Conservation (phyloP, 1,284 basidiomycete genomes). For the Rhodotorula mucilaginosa region DNA sequence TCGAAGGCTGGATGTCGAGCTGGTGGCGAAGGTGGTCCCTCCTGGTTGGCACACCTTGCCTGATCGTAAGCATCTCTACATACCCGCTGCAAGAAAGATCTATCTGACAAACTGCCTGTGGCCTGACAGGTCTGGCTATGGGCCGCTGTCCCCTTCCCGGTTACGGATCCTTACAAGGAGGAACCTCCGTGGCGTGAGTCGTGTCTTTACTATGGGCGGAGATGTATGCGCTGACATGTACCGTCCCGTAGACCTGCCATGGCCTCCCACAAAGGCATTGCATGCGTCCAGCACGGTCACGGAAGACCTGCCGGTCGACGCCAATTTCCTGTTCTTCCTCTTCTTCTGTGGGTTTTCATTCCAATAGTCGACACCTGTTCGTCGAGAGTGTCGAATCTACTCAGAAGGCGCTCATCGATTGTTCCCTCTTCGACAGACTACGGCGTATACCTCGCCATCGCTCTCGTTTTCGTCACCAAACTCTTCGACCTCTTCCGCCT, state of each 20-base stretch:
- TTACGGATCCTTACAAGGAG: constrained; percentile 52
- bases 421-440: constrained; percentile 40
- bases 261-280: constrained; percentile 7
- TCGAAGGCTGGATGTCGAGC: constrained; percentile 53
- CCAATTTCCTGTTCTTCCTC: constrained; percentile 56
- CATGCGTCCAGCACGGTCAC: neutral
- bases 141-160: constrained; percentile 58
- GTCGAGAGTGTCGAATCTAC: fast-evolving
- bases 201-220: neutral
- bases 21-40: constrained; percentile 57
- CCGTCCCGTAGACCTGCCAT: constrained; percentile 7
- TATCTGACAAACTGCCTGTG: neutral
- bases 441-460: constrained; percentile 52
- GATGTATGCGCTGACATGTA: neutral
- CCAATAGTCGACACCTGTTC: too few species aligned
- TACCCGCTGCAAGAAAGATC: neutral
- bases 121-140: constrained; percentile 54
- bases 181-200: constrained; percentile 44
- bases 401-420: neutral
- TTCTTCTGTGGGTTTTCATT: constrained; percentile 46
- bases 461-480: constrained; percentile 58
- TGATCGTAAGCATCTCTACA: constrained; percentile 48
- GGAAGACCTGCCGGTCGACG: constrained; percentile 49
- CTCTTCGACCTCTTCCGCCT: constrained; percentile 55
- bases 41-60: constrained; percentile 53